phyloP scores from a whole-genome alignment of 2,329 filamentous ascomycete genomes.

The Lachnellula hyalina region DNA sequence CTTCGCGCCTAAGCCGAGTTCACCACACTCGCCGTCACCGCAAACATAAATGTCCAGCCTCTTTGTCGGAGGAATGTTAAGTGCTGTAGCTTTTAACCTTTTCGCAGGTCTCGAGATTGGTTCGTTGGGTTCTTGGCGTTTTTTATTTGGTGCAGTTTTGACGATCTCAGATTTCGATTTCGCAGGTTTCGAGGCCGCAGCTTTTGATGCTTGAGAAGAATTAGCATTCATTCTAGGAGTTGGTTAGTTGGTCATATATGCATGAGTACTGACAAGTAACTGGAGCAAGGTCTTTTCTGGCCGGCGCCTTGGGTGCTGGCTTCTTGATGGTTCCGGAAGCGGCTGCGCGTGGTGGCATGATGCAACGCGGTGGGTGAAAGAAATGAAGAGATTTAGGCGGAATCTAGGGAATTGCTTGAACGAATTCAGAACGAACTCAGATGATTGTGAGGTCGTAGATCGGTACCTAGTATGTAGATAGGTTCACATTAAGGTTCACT shows the following conservation, averaged over 20 bases:
- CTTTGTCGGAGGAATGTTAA: constrained; percentile 59
- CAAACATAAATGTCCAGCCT: constrained; percentile 72
- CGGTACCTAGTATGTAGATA: too few relatives aligned
- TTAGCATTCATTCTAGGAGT: background rate
- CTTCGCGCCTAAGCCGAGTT: constrained; percentile 71
- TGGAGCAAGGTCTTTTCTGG: background rate
- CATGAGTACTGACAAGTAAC: background rate
- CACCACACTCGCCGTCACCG: constrained; percentile 70
- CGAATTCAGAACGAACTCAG: background rate
- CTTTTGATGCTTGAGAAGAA: background rate
- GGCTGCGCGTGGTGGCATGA: background rate
- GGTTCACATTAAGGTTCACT: too few relatives aligned
- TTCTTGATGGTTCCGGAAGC: background rate
- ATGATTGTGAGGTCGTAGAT: background rate
- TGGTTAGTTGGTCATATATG: background rate
- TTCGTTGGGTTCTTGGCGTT: background rate
- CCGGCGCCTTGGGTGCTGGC: background rate
- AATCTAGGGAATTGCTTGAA: background rate
- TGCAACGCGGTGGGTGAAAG: background rate
- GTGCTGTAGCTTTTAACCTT: constrained; percentile 32
- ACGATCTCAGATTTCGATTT: background rate
- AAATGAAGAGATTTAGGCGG: background rate
- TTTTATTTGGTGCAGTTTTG: background rate
- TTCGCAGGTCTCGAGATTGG: background rate
- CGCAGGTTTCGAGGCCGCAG: background rate